Base-by-base conservation (phyloP, 2,329 filamentous ascomycete species). In the Curvularia hawaiiensis region DNA sequence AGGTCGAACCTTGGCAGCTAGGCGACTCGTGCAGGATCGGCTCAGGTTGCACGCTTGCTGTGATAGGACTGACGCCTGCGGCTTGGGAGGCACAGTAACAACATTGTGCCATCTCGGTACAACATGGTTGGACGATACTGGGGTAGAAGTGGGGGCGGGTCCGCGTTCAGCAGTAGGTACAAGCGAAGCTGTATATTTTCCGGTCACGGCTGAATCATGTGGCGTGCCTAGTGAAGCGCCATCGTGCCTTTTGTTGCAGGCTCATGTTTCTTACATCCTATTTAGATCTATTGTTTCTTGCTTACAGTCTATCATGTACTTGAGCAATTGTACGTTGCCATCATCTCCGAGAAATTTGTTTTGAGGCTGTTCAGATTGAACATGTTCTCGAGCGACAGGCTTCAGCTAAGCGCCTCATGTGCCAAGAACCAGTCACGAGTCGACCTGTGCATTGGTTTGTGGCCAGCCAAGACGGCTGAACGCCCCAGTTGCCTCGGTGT, bases 1-100 rank as follows among this genome's bases (percentile, higher is more conserved):
- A 48, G 24, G 45, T 35, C 35, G 43, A 39, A 35, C 31, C 54
- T 56, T 56, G 54, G 49, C 54, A 45, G 14, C 49, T 43, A 20
- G 28, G 53, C 20, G 22, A 31, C 50, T 43, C 48, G 49, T 50
- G 38, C 20, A 52, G 38, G 10, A 30, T 38, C 28, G 26, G 20
- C 26, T 33, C 30, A 20, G n/a, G 35, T 10, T 44, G 41, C 7
- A 44, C 26, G 11, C 24, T 20, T 28, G 33, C 24, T 26, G 20
- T 40, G 33, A 52, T 45, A 56, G 48, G 53, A 35, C 40, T 52
- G 40, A 40, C 20, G 40, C 44, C 10, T 52, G 41, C 28, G 33
- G 20, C 40, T n/a, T 20, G 5, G 8, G n/a, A 33, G 20, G 33
- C 20, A 39, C 24, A 38, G 14, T 39, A 35, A 28, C 11, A 28